These are phyloP conservation scores for Helichrysum umbraculigerum DNA, from an alignment of 129 eudicot genomes.

Conservation along the genomic window DNA sequence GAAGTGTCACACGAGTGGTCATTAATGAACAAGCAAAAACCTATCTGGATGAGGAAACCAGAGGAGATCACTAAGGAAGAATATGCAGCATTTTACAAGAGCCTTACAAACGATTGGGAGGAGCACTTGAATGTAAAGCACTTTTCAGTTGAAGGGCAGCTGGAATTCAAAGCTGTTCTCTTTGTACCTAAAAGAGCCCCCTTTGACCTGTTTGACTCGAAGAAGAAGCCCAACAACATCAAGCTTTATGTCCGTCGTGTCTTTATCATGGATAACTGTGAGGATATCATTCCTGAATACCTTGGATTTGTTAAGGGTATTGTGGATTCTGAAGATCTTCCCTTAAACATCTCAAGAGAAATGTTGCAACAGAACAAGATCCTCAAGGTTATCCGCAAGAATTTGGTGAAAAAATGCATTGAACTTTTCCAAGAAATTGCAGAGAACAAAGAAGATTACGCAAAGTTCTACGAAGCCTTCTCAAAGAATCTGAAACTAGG, in stretches of 20 bases:
- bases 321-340: slow-evolving; percentile 86
- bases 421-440: slow-evolving; percentile 29
- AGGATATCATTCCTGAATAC: slow-evolving; percentile 78
- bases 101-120: slow-evolving; percentile 78
- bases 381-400: slow-evolving; percentile 28
- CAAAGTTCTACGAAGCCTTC: slow-evolving; percentile 82
- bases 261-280: slow-evolving; percentile 86
- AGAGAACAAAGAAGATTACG: slow-evolving; percentile 59
- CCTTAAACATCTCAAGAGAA: slow-evolving; percentile 69
- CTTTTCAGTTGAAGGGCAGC: slow-evolving; percentile 76
- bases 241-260: slow-evolving; percentile 89
- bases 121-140: slow-evolving; percentile 75
- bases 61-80: slow-evolving; percentile 79
- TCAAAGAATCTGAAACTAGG: slow-evolving; percentile 86
- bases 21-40: slow-evolving; percentile 71
- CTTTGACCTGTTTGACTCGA: slow-evolving; percentile 66
- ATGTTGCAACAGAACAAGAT: slow-evolving; percentile 32
- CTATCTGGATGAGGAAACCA: slow-evolving; percentile 85
- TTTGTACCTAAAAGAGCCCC: slow-evolving; percentile 79
- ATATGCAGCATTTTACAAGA: slow-evolving; percentile 77
- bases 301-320: slow-evolving; percentile 77
- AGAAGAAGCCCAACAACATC: slow-evolving; percentile 82
- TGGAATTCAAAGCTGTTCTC: slow-evolving; percentile 74
- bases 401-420: slow-evolving; percentile 28
- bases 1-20: slow-evolving; percentile 76